Evolutionary conservation across 805 yeast genomes (phyloP).

Genomic region (Debaryomyces maramus): DNA sequence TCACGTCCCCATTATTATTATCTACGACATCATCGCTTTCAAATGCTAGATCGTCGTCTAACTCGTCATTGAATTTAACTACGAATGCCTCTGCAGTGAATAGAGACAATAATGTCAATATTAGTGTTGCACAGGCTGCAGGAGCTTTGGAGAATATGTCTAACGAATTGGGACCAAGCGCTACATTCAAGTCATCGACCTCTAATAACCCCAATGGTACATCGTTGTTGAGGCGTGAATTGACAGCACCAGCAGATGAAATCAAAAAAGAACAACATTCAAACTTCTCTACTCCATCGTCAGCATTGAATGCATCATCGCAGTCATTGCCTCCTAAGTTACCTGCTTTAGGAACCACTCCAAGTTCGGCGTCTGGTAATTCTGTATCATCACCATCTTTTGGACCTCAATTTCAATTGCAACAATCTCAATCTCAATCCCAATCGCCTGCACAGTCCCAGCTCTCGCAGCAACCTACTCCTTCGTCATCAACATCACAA

Average conservation of each 20-base stretch:
- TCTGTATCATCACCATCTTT: conserved; percentile 44
- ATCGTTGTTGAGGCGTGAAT: conserved; percentile 37
- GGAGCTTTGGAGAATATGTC: conserved; percentile 47
- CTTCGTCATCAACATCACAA: conserved; percentile 18
- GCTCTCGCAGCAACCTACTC: conserved; percentile 22
- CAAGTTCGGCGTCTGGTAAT: conserved; percentile 6
- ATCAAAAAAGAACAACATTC: conserved; percentile 16
- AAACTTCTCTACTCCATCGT: conserved; percentile 36
- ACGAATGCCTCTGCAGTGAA: conserved; percentile 2
- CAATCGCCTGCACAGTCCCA: conserved; percentile 17
- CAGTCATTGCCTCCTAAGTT: conserved; percentile 31
- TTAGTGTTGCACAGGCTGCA: conserved; percentile 34
- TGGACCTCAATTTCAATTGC: conserved; percentile 43
- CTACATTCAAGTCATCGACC: conserved; percentile 33
- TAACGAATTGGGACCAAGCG: conserved; percentile 45
- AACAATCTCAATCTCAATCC: conserved; percentile 11
- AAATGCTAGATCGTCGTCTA: conserved; percentile 32
- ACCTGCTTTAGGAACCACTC: conserved; percentile 28
- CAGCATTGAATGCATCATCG: conserved; percentile 32
- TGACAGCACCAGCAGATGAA: conserved; percentile 10
- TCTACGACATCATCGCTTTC: conserved; percentile 49
- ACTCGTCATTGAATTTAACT: conserved; percentile 1
- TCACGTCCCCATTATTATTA: conserved; percentile 63
- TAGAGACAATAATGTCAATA: conserved; percentile 3
- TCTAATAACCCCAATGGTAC: conserved; percentile 16